These are phyloP conservation scores for Pseudonectria buxi DNA, from an alignment of 2,329 filamentous ascomycete genomes.

Conservation along the genomic window DNA sequence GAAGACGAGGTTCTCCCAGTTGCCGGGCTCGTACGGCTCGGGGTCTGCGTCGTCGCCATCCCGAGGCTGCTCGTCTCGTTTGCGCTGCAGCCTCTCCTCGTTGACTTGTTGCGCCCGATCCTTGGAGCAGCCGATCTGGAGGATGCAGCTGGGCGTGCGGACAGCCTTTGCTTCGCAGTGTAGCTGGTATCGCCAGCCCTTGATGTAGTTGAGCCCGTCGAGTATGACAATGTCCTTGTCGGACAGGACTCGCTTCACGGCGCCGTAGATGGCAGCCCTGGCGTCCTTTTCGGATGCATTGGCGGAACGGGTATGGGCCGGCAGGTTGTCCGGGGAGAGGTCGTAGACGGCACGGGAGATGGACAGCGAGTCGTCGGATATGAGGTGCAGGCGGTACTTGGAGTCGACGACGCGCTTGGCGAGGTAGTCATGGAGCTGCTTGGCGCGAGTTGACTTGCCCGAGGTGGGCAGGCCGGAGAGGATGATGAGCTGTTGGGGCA, in stretches of 20 bases:
- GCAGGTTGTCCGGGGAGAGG: constrained; percentile 44
- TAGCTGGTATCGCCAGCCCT: constrained; percentile 81
- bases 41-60: constrained; percentile 10
- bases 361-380: constrained; percentile 65
- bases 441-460: constrained; percentile 60
- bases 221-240: constrained; percentile 71
- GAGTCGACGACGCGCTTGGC: constrained; percentile 44
- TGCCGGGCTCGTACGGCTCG: constrained; percentile 45
- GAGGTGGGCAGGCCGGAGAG: constrained; percentile 61
- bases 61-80: constrained; percentile 2
- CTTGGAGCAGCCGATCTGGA: constrained; percentile 54
- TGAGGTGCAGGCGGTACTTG: constrained; percentile 62
- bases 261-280: constrained; percentile 66
- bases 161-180: constrained; percentile 79
- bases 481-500: constrained; percentile 51
- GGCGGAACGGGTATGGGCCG: constrained; percentile 59
- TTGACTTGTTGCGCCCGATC: constrained; percentile 55
- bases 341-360: constrained; percentile 67
- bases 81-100: constrained; percentile 42
- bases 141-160: constrained; percentile 66
- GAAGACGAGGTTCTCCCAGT: constrained; percentile 75
- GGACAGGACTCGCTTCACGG: constrained; percentile 68
- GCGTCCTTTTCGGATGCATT: constrained; percentile 76
- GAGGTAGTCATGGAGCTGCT: constrained; percentile 61
- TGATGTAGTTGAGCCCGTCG: constrained; percentile 81